Conservation (phyloP, 2,329 filamentous ascomycete species). For the Colletotrichum falcatum region DNA sequence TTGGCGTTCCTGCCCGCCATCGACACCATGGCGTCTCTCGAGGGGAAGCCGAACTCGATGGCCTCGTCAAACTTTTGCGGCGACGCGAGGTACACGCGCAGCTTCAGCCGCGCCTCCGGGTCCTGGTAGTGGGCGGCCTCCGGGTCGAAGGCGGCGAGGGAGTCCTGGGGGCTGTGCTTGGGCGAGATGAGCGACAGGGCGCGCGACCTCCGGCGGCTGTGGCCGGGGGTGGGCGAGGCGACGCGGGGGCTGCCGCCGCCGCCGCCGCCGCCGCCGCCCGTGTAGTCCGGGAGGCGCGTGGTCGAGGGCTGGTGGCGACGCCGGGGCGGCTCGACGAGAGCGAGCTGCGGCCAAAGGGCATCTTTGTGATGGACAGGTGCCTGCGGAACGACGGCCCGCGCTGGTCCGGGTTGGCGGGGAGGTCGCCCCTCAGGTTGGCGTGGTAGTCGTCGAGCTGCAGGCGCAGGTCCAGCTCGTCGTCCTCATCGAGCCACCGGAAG, state of each 20-base stretch:
- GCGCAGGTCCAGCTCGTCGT: constrained; percentile 75
- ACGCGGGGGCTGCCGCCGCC: constrained; percentile 26
- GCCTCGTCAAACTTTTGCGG: constrained; percentile 97
- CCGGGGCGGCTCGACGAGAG: constrained; percentile 62
- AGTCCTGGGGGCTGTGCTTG: constrained; percentile 58
- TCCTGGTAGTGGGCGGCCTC: constrained; percentile 88
- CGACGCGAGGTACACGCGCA: constrained; percentile 87
- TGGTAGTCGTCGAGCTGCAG: constrained; percentile 79
- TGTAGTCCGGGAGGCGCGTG: constrained; percentile 45
- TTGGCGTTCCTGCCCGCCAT: constrained; percentile 49
- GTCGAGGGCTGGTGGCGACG: constrained; percentile 39
- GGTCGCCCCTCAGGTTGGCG: constrained; percentile 67
- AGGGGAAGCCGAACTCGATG: constrained; percentile 91
- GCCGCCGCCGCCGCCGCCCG: no score
- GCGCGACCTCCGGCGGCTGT: constrained; percentile 64
- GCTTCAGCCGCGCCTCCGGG: constrained; percentile 86
- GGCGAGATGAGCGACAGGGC: constrained; percentile 66
- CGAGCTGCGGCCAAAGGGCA: constrained; percentile 70
- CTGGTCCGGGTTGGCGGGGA: constrained; percentile 58
- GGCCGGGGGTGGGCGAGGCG: constrained; percentile 47
- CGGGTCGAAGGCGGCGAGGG: constrained; percentile 71
- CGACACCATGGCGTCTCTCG: constrained; percentile 60
- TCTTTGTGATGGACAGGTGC: constrained; percentile 77
- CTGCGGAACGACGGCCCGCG: constrained; percentile 74
- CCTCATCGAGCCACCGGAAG: constrained; percentile 80